Base-by-base conservation (phyloP, 2,329 filamentous ascomycete species). In the Shiraia sp. region DNA sequence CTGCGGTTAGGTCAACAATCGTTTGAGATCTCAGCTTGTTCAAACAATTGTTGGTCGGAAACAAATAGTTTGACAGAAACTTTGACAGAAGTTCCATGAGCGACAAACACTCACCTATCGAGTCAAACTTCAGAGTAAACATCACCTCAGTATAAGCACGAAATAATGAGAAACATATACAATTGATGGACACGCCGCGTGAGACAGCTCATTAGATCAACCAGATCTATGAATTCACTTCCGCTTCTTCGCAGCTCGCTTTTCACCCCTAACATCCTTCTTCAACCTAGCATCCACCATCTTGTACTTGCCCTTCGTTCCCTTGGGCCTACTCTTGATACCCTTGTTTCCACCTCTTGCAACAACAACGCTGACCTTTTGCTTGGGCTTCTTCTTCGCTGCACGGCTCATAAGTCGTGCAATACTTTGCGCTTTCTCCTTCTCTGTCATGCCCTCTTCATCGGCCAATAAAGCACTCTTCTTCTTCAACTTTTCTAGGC, bases 281-380 rank as follows among this genome's bases (percentile, higher is more conserved):
- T 96, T 96, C 83, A 96, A 83, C 57, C 93, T 81, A 10, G 88
- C 77, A 73, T 97, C 92, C 40, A 99, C 92, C 79, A 99, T 95
- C 78, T 95, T 95, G 71, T 99, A 99, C 55, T 89, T 86, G 26
- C 92, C 92, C 81, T 96, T 96, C 16, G 96, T 90, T 45, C 92
- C 93, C 69, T 83, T 87, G 2, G 93, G 93, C 57, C 92, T 79
- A 14, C 91, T 92, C 66, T 87, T 82, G 64, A 95, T 84, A 62
- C 90, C 92, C 56, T 84, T 86, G 71, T 97, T 96, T 36, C 81
- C 73, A 47, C 92, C 92, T 47, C 79, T 83, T 12, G 93, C 93
- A 49, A 96, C 91, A 24, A 99, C 90, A 31, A 99, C 80, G 72
- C 88, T 93, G 49, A 95, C 85, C 46, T 88, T 81, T 54, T 85